Percentiles rank a stretch among this genome's conserved stretches.
Conservation (phyloP, 139 green algal species). For the Chlorella sp. region DNA sequence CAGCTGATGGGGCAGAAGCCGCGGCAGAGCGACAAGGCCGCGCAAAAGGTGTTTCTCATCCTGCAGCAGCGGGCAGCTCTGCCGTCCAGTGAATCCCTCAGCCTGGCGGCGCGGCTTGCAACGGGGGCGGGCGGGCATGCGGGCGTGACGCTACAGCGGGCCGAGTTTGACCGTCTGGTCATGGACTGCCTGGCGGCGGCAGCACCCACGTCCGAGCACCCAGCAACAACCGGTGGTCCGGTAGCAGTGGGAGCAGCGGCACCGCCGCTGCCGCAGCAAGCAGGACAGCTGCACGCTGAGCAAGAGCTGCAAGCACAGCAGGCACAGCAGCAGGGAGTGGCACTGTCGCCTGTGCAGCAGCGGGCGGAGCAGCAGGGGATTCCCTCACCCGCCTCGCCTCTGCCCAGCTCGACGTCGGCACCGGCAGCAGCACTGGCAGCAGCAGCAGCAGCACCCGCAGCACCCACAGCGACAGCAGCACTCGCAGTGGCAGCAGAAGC, state of each 20-base stretch:
- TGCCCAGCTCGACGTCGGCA: background rate
- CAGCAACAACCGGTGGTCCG: background rate
- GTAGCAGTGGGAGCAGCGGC: no score
- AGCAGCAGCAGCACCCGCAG: background rate
- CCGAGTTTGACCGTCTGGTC: conserved; percentile 48
- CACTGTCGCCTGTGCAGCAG: background rate
- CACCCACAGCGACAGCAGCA: background rate
- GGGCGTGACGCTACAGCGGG: conserved; percentile 32
- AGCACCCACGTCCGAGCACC: background rate
- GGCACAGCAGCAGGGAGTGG: background rate
- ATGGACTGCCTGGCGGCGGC: conserved; percentile 39
- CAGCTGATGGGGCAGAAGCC: conserved; percentile 85
- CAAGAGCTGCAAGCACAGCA: background rate
- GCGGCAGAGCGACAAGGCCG: conserved; percentile 72
- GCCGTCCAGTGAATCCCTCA: conserved; percentile 12
- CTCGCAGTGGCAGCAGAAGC: background rate
- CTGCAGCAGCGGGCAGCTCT: conserved; percentile 45
- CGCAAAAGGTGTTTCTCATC: conserved; percentile 38
- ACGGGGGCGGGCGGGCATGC: background rate
- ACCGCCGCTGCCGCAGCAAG: background rate
- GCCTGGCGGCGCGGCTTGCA: background rate
- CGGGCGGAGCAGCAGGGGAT: background rate
- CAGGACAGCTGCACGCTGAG: background rate
- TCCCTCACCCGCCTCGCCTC: no score
- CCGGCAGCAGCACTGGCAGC: background rate